These are phyloP conservation scores for Acanthamoeba culbertsoni DNA, from an alignment of 208 protist genomes.

Conservation along the genomic window DNA sequence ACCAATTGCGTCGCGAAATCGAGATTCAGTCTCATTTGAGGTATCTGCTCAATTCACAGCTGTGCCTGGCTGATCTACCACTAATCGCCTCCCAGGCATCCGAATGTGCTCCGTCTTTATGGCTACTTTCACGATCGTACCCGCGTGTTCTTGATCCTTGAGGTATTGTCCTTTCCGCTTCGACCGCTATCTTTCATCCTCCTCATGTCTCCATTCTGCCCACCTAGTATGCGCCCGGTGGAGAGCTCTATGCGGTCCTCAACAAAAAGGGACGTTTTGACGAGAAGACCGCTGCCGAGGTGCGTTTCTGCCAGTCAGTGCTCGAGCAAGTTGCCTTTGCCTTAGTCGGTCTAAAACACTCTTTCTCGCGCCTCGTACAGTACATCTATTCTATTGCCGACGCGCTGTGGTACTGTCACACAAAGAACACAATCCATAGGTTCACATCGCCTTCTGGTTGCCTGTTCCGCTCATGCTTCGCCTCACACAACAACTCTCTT, in stretches of 20 bases:
- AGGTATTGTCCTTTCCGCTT: conserved; percentile 69
- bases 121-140: conserved; percentile 97
- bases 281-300: conserved; percentile 86
- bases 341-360: background rate
- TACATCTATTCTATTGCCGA: conserved; percentile 75
- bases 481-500: conserved; percentile 89
- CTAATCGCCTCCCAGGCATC: conserved; percentile 91
- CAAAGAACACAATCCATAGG: conserved; percentile 95
- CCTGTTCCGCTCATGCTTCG: conserved; percentile 48
- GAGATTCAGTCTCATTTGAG: conserved; percentile 98
- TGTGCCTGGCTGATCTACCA: too few species aligned
- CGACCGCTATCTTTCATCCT: background rate
- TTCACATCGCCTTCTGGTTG: background rate
- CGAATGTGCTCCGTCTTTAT: conserved; percentile 97
- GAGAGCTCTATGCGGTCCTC: conserved; percentile 98
- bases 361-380: background rate
- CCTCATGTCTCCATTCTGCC: background rate
- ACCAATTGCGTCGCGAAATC: conserved; percentile 97
- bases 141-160: conserved; percentile 98
- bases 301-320: conserved; percentile 10
- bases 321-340: conserved; percentile 53
- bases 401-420: conserved; percentile 94
- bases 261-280: conserved; percentile 89
- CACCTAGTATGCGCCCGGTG: conserved; percentile 90
- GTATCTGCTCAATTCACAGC: too few species aligned